phyloP scores from a whole-genome alignment of 2,329 filamentous ascomycete species.

The Fusarium coicis region DNA sequence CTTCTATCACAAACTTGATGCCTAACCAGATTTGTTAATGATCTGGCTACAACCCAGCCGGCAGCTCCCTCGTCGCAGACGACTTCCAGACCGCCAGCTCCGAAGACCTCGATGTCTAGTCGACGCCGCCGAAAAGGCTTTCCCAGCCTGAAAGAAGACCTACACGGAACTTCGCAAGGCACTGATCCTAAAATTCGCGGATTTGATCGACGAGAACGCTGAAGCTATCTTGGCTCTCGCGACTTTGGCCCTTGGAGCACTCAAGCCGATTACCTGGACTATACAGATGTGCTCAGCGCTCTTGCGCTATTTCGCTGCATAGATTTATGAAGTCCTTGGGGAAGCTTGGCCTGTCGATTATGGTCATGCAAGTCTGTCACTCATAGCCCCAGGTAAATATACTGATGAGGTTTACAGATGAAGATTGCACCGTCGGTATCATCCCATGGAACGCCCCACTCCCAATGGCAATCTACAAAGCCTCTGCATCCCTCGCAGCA shows the following conservation, averaged over 20 bases:
- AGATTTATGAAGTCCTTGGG: rapidly evolving
- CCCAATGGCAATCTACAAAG: neutral
- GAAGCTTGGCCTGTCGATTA: rapidly evolving
- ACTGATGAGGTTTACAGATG: neutral
- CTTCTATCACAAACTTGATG: too few relatives aligned
- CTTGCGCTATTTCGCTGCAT: neutral
- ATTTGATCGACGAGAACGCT: rapidly evolving
- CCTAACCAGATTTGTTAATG: neutral
- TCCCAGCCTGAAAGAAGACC: rapidly evolving
- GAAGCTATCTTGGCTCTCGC: neutral
- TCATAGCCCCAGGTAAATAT: rapidly evolving
- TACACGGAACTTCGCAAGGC: rapidly evolving
- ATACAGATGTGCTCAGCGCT: neutral
- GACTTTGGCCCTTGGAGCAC: neutral
- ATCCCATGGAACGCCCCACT: rapidly evolving
- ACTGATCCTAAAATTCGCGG: rapidly evolving
- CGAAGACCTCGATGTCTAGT: neutral
- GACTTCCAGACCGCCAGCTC: neutral
- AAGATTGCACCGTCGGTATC: neutral
- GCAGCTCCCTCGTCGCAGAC: rapidly evolving
- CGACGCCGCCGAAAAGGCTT: rapidly evolving
- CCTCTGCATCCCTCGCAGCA: neutral
- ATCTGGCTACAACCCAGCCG: neutral
- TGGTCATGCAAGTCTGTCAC: rapidly evolving
- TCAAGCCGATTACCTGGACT: rapidly evolving